Conservation (phyloP, 163 green algal genomes). For the Prototheca wickerhamii region DNA sequence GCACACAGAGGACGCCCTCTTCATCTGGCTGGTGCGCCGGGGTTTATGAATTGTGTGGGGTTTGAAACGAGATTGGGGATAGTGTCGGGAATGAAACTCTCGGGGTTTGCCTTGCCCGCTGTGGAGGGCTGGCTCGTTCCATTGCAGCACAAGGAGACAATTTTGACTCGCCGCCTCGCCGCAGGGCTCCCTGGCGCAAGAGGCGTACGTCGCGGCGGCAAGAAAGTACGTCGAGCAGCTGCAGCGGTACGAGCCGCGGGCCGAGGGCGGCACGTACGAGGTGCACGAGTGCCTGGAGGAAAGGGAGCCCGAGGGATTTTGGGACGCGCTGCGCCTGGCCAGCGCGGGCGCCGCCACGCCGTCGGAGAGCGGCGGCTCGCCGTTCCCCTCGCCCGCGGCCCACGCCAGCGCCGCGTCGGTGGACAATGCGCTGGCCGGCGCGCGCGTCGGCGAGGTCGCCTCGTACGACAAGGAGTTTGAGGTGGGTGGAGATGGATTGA, state of each 20-base stretch:
- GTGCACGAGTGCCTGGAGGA: constrained; percentile 13
- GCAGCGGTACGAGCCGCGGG: constrained; percentile 36
- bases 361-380: background rate
- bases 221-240: constrained; percentile 31
- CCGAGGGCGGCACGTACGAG: constrained; percentile 5
- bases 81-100: background rate
- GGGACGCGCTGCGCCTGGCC: constrained; percentile 4
- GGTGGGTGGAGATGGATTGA: background rate
- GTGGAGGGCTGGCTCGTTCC: background rate
- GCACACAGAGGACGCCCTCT: constrained; percentile 10
- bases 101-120: background rate
- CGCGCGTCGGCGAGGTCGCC: constrained; percentile 1
- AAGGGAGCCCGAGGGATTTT: constrained; percentile 17
- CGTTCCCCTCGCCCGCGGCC: no score
- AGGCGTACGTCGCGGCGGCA: constrained; percentile 21
- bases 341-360: background rate
- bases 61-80: no score
- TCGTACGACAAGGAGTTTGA: constrained; percentile 29
- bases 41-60: background rate
- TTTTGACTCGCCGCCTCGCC: background rate
- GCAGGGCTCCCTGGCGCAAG: constrained; percentile 11
- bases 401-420: no score
- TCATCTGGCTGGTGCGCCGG: constrained; percentile 22
- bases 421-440: no score
- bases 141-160: background rate